Conservation (phyloP, 1,284 basidiomycete species). For the Phlebopus sp. region DNA sequence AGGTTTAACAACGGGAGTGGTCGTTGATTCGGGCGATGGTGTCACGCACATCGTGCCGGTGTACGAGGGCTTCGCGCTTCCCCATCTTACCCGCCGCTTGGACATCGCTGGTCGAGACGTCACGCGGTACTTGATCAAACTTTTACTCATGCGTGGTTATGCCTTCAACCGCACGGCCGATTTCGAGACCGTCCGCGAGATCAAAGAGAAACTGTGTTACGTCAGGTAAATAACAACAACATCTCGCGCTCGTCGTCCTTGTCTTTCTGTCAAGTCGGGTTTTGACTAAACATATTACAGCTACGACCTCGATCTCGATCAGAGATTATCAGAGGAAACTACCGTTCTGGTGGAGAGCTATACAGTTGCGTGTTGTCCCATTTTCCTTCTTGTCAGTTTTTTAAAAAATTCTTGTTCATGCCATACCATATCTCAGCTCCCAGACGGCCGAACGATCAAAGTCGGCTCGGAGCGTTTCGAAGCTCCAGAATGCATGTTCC, state of each 20-base stretch:
- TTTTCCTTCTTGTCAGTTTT: not conserved
- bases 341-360: constrained; percentile 96
- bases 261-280: no score
- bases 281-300: constrained; percentile 35
- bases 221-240: constrained; percentile 81
- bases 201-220: constrained; percentile 99
- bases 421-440: constrained; percentile 57
- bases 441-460: constrained; percentile 95
- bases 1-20: constrained; percentile 98
- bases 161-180: constrained; percentile 99
- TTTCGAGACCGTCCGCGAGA: constrained; percentile 97
- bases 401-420: no score
- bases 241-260: constrained; percentile 21
- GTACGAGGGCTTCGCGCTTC: constrained; percentile 94
- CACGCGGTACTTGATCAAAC: constrained; percentile 97
- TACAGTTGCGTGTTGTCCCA: constrained; percentile 61
- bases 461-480: constrained; percentile 99
- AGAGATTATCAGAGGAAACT: constrained; percentile 92
- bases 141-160: constrained; percentile 96
- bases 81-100: constrained; percentile 90
- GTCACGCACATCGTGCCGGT: constrained; percentile 99
- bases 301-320: constrained; percentile 95
- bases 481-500: constrained; percentile 99
- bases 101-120: constrained; percentile 99
- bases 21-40: constrained; percentile 98